Conservation (phyloP, 495 filamentous ascomycete genomes). For the Daldinia loculata region DNA sequence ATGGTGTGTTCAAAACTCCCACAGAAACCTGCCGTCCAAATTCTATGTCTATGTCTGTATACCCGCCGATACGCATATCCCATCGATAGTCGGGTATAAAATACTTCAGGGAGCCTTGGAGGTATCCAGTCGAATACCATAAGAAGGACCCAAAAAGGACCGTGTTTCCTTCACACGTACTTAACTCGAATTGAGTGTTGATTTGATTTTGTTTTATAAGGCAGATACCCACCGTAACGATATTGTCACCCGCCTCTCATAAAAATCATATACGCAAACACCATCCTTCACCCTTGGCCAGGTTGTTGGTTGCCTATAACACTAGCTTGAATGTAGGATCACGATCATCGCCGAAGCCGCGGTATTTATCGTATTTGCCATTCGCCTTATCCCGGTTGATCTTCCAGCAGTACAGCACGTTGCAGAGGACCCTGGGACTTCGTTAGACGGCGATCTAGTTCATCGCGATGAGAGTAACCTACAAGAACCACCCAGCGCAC, state of each 20-base stretch:
- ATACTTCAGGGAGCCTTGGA: neutral
- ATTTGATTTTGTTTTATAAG: conserved; percentile 3
- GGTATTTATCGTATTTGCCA: conserved; percentile 69
- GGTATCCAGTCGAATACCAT: conserved; percentile 4
- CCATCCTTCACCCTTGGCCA: neutral
- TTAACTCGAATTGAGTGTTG: neutral
- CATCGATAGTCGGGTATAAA: conserved; percentile 4
- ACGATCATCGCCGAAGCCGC: conserved; percentile 69
- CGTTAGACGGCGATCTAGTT: conserved; percentile 24
- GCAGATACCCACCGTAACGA: conserved; percentile 2
- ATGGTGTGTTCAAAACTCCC: neutral
- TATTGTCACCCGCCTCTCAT: neutral
- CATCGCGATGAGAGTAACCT: conserved; percentile 49
- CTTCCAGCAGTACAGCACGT: conserved; percentile 72
- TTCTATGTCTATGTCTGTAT: conserved; percentile 18
- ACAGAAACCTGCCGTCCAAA: neutral
- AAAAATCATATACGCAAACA: neutral
- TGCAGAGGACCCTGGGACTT: conserved; percentile 63
- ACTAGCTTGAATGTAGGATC: conserved; percentile 72
- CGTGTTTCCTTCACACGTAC: neutral
- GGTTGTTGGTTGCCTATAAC: conserved; percentile 50
- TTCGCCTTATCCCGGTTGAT: conserved; percentile 70
- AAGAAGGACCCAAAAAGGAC: conserved; percentile 9
- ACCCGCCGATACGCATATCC: neutral
- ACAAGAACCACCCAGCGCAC: conserved; percentile 71